These are phyloP conservation scores for Phytophthora megakarya DNA, from an alignment of 352 stramenopile genomes.

Conservation along the genomic window DNA sequence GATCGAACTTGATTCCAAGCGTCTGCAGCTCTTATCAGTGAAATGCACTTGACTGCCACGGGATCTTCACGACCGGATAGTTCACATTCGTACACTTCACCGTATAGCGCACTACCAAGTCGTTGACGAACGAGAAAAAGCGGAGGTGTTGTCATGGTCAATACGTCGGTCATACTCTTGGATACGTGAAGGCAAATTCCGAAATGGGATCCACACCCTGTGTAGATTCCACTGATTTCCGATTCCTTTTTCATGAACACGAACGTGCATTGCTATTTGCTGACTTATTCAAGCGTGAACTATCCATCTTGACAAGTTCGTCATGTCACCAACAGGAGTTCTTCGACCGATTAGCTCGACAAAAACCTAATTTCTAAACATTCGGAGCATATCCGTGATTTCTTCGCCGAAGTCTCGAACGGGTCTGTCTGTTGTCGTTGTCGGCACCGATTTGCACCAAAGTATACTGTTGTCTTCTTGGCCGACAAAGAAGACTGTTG, in stretches of 20 bases:
- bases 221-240: neutral
- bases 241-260: neutral
- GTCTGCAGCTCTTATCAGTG: constrained; percentile 12
- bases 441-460: too few species aligned
- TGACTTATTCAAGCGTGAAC: neutral
- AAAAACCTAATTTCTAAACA: neutral
- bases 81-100: constrained; percentile 37
- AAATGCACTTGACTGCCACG: constrained; percentile 43
- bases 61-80: constrained; percentile 11
- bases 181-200: neutral
- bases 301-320: neutral
- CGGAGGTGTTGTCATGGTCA: neutral
- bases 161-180: neutral
- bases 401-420: neutral
- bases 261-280: neutral
- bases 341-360: too few species aligned
- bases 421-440: neutral
- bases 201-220: too few species aligned
- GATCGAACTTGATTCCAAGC: neutral
- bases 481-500: too few species aligned
- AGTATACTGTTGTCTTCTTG: too few species aligned
- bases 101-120: constrained; percentile 30
- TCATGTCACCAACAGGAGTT: neutral
- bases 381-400: neutral
- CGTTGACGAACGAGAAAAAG: constrained; percentile 25